Percentiles rank a stretch among this genome's conserved stretches.
These are phyloP conservation scores for Termitomyces sp. DNA, from an alignment of 768 basidiomycete species.

Conservation along the genomic window DNA sequence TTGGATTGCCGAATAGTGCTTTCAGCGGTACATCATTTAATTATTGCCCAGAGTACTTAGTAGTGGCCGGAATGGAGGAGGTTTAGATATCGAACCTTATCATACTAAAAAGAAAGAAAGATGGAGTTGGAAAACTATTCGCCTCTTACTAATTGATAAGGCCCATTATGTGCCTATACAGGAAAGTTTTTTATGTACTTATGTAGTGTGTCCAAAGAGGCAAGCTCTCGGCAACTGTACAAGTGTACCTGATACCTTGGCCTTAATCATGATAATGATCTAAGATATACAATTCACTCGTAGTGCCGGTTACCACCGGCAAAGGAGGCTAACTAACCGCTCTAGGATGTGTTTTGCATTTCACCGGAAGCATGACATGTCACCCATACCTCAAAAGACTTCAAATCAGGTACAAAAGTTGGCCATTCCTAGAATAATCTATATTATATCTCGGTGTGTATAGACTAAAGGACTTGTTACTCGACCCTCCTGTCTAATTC, in stretches of 20 bases:
- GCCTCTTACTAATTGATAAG: too few species aligned
- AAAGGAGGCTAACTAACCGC: conserved; percentile 17
- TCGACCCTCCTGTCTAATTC: conserved; percentile 16
- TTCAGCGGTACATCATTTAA: too few species aligned
- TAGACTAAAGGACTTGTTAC: conserved; percentile 16
- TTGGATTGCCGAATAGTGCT: too few species aligned
- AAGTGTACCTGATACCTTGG: conserved; percentile 11
- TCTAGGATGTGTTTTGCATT: conserved; percentile 15
- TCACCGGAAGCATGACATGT: too few species aligned
- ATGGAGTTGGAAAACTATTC: too few species aligned
- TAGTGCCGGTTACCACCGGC: conserved; percentile 10
- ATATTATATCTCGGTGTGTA: conserved; percentile 15
- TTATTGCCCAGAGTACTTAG: too few species aligned
- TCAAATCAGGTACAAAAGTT: conserved; percentile 14
- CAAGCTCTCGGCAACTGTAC: too few species aligned
- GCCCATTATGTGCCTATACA: too few species aligned
- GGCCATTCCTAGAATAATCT: conserved; percentile 22
- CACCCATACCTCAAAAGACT: conserved; percentile 9
- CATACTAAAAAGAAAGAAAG: too few species aligned
- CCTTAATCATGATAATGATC: conserved; percentile 16
- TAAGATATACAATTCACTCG: conserved; percentile 13
- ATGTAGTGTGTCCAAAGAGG: too few species aligned
- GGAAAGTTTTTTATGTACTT: not conserved
- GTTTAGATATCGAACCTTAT: too few species aligned
- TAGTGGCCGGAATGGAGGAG: too few species aligned